A percentile compares a stretch with the other conserved stretches of the same genome.
phyloP scores from a whole-genome alignment of 179 eudicot genomes.

The Beta macrorhiza region DNA sequence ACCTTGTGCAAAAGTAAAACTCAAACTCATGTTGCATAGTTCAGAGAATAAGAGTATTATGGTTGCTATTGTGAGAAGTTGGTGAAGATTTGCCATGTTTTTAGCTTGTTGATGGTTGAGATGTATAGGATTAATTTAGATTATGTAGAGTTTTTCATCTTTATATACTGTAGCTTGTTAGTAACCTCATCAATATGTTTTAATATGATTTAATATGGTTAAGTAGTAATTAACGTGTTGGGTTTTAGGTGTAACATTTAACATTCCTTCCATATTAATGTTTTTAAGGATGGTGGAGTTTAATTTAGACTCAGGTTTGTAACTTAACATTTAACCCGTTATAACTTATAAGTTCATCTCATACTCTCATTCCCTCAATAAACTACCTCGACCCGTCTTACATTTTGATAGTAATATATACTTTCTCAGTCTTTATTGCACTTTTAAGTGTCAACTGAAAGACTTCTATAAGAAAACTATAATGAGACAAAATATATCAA shows the following conservation, averaged over 20 bases:
- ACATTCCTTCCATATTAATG: background rate
- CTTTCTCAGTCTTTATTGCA: no score
- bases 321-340: background rate
- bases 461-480: no score
- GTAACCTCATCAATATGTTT: background rate
- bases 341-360: no score
- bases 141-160: background rate
- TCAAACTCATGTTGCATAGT: slow-evolving; percentile 2
- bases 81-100: background rate
- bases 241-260: background rate
- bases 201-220: background rate
- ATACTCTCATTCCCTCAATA: no score
- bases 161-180: background rate
- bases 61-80: background rate
- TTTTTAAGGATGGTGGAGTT: background rate
- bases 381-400: no score
- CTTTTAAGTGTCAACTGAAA: no score
- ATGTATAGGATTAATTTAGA: background rate
- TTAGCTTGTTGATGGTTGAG: background rate
- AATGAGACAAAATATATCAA: no score
- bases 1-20: background rate
- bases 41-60: background rate
- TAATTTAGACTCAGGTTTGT: background rate
- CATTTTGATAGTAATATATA: no score
- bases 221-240: background rate